Conservation (phyloP, 164 flowering plant genomes). For the Vitis amurensis region DNA sequence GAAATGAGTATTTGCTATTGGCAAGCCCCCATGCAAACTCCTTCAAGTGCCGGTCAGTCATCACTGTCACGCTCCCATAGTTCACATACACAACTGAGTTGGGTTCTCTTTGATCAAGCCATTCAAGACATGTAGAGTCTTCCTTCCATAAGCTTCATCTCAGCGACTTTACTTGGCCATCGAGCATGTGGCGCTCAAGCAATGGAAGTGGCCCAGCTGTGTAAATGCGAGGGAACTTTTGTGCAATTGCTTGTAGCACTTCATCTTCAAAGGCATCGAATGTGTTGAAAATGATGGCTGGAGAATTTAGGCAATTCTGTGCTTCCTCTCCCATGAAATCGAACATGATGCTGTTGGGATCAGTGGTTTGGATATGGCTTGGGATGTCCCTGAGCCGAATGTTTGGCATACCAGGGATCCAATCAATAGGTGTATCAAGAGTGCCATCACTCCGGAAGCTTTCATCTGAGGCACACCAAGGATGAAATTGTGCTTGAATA, state of each 20-base stretch:
- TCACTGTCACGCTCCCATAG: no score
- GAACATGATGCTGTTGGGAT: slow-evolving; percentile 28
- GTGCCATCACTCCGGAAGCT: slow-evolving; percentile 34
- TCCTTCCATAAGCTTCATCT: slow-evolving; percentile 11
- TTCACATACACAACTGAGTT: no score
- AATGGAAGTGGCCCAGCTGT: slow-evolving; percentile 11
- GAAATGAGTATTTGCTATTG: no score
- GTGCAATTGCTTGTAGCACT: slow-evolving; percentile 9
- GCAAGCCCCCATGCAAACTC: no score
- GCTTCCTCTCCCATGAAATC: slow-evolving; percentile 26
- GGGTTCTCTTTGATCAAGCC: slow-evolving; percentile 15
- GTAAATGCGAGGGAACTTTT: slow-evolving; percentile 2
- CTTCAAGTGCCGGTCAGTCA: no score
- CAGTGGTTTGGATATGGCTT: slow-evolving; percentile 29
- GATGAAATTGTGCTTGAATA: neutral
- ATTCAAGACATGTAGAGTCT: slow-evolving; percentile 19
- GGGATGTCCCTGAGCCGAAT: slow-evolving; percentile 43
- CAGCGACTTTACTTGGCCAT: slow-evolving; percentile 4
- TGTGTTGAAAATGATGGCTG: slow-evolving; percentile 30
- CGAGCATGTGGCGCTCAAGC: neutral
- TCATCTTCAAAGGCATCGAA: slow-evolving; percentile 19
- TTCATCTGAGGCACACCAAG: slow-evolving; percentile 27
- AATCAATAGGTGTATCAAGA: slow-evolving; percentile 35
- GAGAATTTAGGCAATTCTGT: slow-evolving; percentile 17
- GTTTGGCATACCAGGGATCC: slow-evolving; percentile 39